These are phyloP conservation scores for Helotiales sp. DNA, from an alignment of 2,329 filamentous ascomycete genomes.

Conservation along the genomic window DNA sequence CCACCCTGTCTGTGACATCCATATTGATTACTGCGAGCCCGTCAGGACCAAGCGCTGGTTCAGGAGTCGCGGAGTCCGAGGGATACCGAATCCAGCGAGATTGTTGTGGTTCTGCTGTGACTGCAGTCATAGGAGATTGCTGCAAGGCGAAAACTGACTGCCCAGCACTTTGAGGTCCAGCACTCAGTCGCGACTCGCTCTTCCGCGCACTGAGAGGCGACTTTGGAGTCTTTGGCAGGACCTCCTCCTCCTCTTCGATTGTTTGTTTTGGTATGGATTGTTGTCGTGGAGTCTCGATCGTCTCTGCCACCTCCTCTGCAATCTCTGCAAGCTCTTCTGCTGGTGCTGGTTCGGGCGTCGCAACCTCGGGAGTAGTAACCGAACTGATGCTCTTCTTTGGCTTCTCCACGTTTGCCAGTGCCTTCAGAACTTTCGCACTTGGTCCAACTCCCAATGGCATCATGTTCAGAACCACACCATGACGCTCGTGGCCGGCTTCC, in stretches of 20 bases:
- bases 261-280: slow-evolving; percentile 3
- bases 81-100: slow-evolving; percentile 9
- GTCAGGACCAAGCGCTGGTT: slow-evolving; percentile 27
- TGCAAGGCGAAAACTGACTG: slow-evolving; percentile 27
- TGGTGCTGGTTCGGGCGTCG: slow-evolving; percentile 36
- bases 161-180: slow-evolving; percentile 20
- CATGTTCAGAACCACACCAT: slow-evolving; percentile 84
- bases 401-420: slow-evolving; percentile 23
- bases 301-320: background rate
- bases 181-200: slow-evolving; percentile 28
- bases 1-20: slow-evolving; percentile 53
- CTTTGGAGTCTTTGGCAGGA: slow-evolving; percentile 17
- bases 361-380: slow-evolving; percentile 33
- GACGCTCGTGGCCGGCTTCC: slow-evolving; percentile 72
- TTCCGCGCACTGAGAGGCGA: slow-evolving; percentile 28
- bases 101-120: background rate
- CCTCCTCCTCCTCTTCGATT: slow-evolving; percentile 10
- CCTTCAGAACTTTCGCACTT: slow-evolving; percentile 54
- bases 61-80: slow-evolving; percentile 10
- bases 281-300: slow-evolving; percentile 2
- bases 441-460: slow-evolving; percentile 78
- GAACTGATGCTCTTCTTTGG: slow-evolving; percentile 33
- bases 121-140: slow-evolving; percentile 21
- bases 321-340: background rate
- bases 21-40: slow-evolving; percentile 32